A percentile compares a stretch with the other conserved stretches of the same genome.
These are phyloP conservation scores for Francoa sonchifolia DNA, from an alignment of 441 rosid species.

Conservation along the genomic window DNA sequence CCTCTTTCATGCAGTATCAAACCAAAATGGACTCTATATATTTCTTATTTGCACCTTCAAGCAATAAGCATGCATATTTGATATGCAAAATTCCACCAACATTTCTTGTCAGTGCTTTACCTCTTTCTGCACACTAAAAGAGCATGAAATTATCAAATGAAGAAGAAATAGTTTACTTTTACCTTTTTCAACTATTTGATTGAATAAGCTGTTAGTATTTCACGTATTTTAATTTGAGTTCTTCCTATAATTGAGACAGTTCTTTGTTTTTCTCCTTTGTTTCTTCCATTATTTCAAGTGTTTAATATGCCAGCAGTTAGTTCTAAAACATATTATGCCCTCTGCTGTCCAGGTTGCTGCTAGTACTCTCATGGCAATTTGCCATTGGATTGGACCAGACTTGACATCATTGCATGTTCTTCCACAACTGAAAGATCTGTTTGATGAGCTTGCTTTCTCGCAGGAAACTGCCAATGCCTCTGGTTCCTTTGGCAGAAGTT, in stretches of 20 bases:
- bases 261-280: not conserved
- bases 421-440: slow-evolving; percentile 82
- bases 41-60: too few species aligned
- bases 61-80: too few species aligned
- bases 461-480: slow-evolving; percentile 36
- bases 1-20: slow-evolving; percentile 4
- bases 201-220: too few species aligned
- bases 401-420: slow-evolving; percentile 74
- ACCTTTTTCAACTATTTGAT: too few species aligned
- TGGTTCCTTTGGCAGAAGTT: slow-evolving; percentile 36
- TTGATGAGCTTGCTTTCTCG: slow-evolving; percentile 92
- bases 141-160: too few species aligned
- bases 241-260: too few species aligned
- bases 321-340: slow-evolving; percentile 2
- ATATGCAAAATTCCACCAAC: too few species aligned
- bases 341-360: slow-evolving; percentile 63
- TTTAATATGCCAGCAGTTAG: not conserved
- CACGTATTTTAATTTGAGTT: too few species aligned
- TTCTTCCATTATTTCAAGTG: not conserved
- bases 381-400: slow-evolving; percentile 87
- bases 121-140: too few species aligned
- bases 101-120: too few species aligned
- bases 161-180: too few species aligned
- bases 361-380: slow-evolving; percentile 54
- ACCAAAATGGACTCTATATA: too few species aligned